These are phyloP conservation scores for Henckelia pumila DNA, from an alignment of 257 asterid genomes.

Conservation along the genomic window DNA sequence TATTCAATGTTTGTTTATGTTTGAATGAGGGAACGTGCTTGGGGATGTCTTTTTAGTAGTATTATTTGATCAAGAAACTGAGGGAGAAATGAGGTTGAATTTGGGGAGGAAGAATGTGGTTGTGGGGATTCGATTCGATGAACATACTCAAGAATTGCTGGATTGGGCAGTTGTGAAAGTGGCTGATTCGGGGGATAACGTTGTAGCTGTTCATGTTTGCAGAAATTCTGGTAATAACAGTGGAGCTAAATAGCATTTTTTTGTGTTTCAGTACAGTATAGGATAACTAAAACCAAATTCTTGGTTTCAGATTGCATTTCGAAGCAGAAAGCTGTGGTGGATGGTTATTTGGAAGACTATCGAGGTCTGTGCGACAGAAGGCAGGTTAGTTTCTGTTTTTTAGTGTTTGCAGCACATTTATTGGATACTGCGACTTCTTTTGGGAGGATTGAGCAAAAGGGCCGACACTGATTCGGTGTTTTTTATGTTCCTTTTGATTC, in stretches of 20 bases:
- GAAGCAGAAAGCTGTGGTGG: constrained; percentile 48
- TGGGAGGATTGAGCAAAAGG: constrained; percentile 16
- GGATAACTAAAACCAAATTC: background rate
- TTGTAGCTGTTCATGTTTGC: constrained; percentile 82
- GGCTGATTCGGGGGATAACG: constrained; percentile 74
- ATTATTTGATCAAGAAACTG: constrained; percentile 22
- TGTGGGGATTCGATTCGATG: constrained; percentile 79
- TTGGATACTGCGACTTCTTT: background rate
- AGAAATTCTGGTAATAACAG: constrained; percentile 55
- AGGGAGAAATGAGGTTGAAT: constrained; percentile 38
- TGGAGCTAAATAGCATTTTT: constrained; percentile 5
- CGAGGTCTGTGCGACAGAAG: constrained; percentile 62
- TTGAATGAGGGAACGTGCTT: constrained; percentile 12
- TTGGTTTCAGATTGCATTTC: constrained; percentile 49
- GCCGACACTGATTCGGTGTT: background rate
- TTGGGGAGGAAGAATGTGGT: constrained; percentile 58
- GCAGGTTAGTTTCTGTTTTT: constrained; percentile 47
- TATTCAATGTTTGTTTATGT: constrained; percentile 33
- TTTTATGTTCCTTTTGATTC: constrained; percentile 16
- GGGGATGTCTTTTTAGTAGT: constrained; percentile 24
- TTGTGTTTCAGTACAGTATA: background rate
- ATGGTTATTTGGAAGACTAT: constrained; percentile 69
- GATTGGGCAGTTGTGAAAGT: constrained; percentile 90
- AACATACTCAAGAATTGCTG: constrained; percentile 57
- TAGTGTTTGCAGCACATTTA: background rate